Base-by-base conservation (phyloP, 768 basidiomycete genomes). In the Panaeolus cyanescens region DNA sequence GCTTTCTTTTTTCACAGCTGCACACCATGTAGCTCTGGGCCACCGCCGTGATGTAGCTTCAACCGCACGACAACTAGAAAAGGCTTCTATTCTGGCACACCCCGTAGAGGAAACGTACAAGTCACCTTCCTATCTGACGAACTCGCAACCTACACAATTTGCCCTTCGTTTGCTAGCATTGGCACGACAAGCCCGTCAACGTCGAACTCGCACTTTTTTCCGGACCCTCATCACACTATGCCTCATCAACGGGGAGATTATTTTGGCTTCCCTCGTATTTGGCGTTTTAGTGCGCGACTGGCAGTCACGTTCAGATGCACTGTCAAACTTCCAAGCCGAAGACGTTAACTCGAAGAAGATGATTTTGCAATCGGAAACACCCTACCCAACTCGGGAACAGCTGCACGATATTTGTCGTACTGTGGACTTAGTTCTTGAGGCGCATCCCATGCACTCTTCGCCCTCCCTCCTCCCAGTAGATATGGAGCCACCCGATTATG, bases 221-320 rank as follows among this genome's bases (percentile, higher is more conserved):
- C 80, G 81, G 56, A 77, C 79, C 1, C 72, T 92, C 54, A 78
- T 93, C 64, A 76, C 82, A 3, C 80, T 87, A 8, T 90, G 88
- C 59, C 76, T 94, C 19, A 70, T 92, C 36, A 91, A 93, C 55
- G 90, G 91, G 25, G 92, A 94, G 69, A 86, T 94, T 54, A 80
- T 93, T 37, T 79, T 90, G n/a, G 91, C 85, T 0, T 87, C 89
- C 1, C 73, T 93, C 28, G 74, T 92, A 5, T 90, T 93, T 59
- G 88, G 82, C 1, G 72, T 85, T 39, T 68, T 91, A 19, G 73
- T 91, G 40, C 84, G 88, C 64, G 88, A 91, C 31, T 89, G 82
- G 77, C 83, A 90, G 10, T 25, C 72, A 70, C 58, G 70, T 69
- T 54, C 62, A 68, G 34, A 70, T 71, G 34, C 73, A 32, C 42